Evolutionary conservation across 2,329 filamentous ascomycete species (phyloP).

Genomic region (Blastomyces emzantsi): DNA sequence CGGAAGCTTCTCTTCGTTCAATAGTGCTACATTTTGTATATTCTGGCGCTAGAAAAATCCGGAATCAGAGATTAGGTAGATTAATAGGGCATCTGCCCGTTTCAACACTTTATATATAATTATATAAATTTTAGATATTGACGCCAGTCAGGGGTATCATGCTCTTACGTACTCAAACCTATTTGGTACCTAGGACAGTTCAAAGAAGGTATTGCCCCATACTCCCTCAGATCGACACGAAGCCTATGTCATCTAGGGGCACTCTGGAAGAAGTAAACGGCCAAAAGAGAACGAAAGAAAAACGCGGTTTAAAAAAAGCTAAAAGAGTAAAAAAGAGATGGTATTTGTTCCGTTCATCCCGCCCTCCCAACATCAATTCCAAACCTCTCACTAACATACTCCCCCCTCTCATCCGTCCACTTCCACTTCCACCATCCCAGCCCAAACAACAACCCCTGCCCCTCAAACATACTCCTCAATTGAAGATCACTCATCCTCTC

Average conservation of each 20-base stretch:
- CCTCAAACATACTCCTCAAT: background rate
- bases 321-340: background rate
- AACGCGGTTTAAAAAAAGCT: background rate
- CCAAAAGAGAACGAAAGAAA: background rate
- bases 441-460: constrained; percentile 5
- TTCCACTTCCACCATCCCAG: constrained; percentile 3
- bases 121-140: no score
- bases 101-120: no score
- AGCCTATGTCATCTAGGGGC: background rate
- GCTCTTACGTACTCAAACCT: no score
- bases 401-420: background rate
- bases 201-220: background rate
- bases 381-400: constrained; percentile 4
- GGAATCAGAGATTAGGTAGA: background rate
- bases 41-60: no score
- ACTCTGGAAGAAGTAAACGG: background rate
- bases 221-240: background rate
- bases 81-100: background rate
- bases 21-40: background rate
- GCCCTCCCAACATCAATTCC: constrained; percentile 3
- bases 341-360: background rate
- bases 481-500: background rate
- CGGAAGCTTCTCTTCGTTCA: background rate
- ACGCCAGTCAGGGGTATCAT: no score
- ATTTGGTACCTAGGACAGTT: no score